These are phyloP conservation scores for Barnettozyma wickerhamii DNA, from an alignment of 805 yeast species.

Conservation along the genomic window DNA sequence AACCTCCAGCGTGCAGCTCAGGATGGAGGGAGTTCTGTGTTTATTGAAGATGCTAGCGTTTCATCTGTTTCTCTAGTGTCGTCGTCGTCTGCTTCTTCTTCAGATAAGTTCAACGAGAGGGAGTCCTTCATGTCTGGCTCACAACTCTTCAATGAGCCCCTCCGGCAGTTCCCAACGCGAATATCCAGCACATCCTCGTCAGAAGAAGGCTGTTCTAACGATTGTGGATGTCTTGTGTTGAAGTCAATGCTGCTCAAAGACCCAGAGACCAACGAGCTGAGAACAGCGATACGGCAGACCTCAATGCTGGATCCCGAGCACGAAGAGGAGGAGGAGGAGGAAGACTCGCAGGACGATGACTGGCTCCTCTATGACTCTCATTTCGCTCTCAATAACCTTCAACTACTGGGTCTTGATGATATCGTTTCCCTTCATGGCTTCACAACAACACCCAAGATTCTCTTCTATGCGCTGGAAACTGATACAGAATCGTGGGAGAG, in stretches of 20 bases:
- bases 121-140: conserved; percentile 1
- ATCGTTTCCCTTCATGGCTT: conserved; percentile 26
- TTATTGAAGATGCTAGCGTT: too few species aligned
- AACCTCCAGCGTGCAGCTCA: neutral
- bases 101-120: neutral
- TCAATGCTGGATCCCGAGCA: neutral
- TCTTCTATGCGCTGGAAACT: conserved; percentile 27
- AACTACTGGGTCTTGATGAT: conserved; percentile 31
- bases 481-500: conserved; percentile 3
- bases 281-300: conserved; percentile 23
- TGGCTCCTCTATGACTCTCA: conserved; percentile 37
- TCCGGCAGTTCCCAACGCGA: conserved; percentile 13
- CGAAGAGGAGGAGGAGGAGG: conserved; percentile 21
- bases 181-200: neutral
- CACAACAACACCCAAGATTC: conserved; percentile 30
- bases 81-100: conserved; percentile 5
- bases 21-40: too few species aligned
- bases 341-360: conserved; percentile 25
- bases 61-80: too few species aligned
- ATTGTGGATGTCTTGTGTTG: conserved; percentile 15
- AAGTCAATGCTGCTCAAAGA: conserved; percentile 21
- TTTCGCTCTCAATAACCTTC: conserved; percentile 33
- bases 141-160: neutral
- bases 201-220: neutral
- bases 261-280: conserved; percentile 15